Conservation (phyloP, 208 protist genomes). For the Trypanosomatidae sp. region DNA sequence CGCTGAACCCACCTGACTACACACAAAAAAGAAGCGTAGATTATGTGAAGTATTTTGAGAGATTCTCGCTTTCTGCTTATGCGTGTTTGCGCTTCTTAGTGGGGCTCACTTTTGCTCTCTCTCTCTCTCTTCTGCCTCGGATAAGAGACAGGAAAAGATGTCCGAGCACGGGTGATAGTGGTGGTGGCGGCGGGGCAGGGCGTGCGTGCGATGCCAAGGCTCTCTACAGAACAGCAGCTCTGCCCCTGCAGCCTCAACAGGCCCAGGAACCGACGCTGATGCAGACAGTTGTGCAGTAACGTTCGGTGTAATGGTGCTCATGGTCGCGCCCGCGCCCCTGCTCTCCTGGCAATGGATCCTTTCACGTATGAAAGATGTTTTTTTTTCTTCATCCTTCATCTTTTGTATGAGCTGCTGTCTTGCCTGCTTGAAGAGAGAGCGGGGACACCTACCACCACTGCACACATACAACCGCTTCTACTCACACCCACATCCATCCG, state of each 20-base stretch:
- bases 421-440: neutral
- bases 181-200: neutral
- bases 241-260: neutral
- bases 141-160: neutral
- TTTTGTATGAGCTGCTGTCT: neutral
- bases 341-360: neutral
- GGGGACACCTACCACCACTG: neutral
- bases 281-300: neutral
- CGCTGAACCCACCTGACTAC: neutral
- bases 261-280: too few relatives aligned
- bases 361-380: conserved; percentile 7
- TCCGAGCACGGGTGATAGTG: neutral
- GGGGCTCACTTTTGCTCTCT: neutral
- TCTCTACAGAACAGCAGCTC: neutral
- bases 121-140: neutral
- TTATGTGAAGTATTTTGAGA: too few relatives aligned
- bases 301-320: neutral
- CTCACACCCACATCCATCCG: conserved; percentile 2
- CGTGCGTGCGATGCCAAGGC: neutral
- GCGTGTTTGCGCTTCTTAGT: neutral
- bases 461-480: neutral
- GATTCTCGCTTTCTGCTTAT: neutral
- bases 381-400: conserved; percentile 9
- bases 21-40: neutral
- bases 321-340: neutral